Base-by-base conservation (phyloP, 2,329 filamentous ascomycete species). In the Alternaria brassicae region DNA sequence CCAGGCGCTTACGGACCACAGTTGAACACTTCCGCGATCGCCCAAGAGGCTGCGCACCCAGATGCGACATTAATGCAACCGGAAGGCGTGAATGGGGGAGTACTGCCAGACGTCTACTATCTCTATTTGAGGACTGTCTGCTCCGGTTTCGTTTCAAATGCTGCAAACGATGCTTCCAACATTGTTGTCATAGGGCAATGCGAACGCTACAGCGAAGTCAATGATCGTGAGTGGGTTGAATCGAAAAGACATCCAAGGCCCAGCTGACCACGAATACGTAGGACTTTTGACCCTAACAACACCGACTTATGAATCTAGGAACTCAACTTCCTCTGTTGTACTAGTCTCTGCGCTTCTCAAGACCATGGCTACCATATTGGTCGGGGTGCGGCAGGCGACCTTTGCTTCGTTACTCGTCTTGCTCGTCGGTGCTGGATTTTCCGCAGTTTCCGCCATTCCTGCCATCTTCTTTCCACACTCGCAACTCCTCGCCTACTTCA, bases 381-480 rank as follows among this genome's bases (percentile, higher is more conserved):
- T 27, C 61, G 3, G 28, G 42, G 12, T 67, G 7, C 65, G 58
- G 27, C 65, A 45, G 36, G 56, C 60, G 0, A 15, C 65, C n/a
- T 54, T 70, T 19, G 68, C 62, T 6, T 70, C 65, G 21, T 54
- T 72, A 23, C 49, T 71, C 34, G 55, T 68, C 44, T 60, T 61
- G 10, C 48, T 71, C 8, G 42, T 66, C 8, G 60, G 58, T 3
- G 58, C 60, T 21, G 56, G 55, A 2, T 17, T 72, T 0, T 61
- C 65, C 2, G 30, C 50, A 2, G 21, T 73, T 0, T 56, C 60
- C 6, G 37, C 62, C 1, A 10, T 71, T 10, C 65, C 62, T 3
- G 68, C 67, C 2, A 60, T 70, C n/a, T 58, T 67, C 36, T 71
- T 70, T 17, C 60, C 68, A 3, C 48, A 58, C 3, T 69, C 70